phyloP scores from a whole-genome alignment of 2,329 filamentous ascomycete species.

The Didymella keratinophila region DNA sequence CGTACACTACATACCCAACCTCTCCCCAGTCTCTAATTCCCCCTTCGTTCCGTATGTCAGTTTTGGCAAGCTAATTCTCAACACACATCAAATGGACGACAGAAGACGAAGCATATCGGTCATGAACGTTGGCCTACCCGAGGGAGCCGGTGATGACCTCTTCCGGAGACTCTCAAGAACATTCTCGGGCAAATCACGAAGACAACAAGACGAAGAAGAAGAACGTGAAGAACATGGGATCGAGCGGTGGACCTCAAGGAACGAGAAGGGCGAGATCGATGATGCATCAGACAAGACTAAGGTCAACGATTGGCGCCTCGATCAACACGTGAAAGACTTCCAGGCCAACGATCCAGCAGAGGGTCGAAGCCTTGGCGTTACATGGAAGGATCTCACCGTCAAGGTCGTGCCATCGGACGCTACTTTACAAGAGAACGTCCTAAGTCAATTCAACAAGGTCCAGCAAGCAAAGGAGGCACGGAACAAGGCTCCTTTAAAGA shows the following conservation, averaged over 20 bases:
- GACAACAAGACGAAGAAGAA: constrained; percentile 17
- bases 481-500: constrained; percentile 61
- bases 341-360: constrained; percentile 28
- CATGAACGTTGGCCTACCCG: constrained; percentile 11
- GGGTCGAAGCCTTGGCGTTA: constrained; percentile 22
- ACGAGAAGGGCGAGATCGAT: constrained; percentile 8
- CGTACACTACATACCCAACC: not conserved
- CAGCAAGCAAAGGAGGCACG: constrained; percentile 57
- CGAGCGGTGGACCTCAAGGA: constrained; percentile 19
- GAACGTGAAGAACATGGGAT: constrained; percentile 7
- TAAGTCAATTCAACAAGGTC: constrained; percentile 54
- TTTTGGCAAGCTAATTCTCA: not conserved
- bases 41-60: not conserved
- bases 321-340: constrained; percentile 28
- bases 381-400: constrained; percentile 30
- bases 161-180: constrained; percentile 29
- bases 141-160: constrained; percentile 25
- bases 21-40: not conserved
- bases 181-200: constrained; percentile 28
- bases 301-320: constrained; percentile 36
- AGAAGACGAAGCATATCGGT: constrained; percentile 19
- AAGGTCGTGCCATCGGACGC: constrained; percentile 24
- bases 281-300: constrained; percentile 26
- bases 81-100: constrained; percentile 8
- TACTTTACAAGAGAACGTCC: constrained; percentile 28